Evolutionary conservation across 257 asterid genomes (phyloP).

Genomic region (Solanum corneliomulleri): DNA sequence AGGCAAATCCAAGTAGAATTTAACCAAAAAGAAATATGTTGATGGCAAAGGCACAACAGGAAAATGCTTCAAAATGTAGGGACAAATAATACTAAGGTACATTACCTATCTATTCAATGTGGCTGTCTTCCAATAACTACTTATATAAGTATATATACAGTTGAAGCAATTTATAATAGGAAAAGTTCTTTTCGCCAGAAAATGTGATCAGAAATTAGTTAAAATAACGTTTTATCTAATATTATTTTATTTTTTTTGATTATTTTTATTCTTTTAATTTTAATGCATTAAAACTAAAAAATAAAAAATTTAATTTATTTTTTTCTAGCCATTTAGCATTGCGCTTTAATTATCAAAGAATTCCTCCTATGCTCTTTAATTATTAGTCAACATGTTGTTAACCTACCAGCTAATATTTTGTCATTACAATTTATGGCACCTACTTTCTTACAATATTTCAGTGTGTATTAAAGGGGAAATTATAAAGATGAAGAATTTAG

Average conservation of each 20-base stretch:
- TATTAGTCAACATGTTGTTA: slow-evolving; percentile 12
- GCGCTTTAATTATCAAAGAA: background rate
- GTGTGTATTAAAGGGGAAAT: background rate
- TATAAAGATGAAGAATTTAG: background rate
- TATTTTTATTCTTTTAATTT: too few relatives aligned
- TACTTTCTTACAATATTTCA: background rate
- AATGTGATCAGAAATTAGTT: too few relatives aligned
- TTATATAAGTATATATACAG: background rate
- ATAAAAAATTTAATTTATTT: too few relatives aligned
- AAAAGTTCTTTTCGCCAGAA: too few relatives aligned
- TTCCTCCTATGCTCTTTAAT: background rate
- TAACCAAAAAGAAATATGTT: slow-evolving; percentile 1
- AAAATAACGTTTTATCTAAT: too few relatives aligned
- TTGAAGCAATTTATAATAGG: background rate
- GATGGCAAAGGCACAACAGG: background rate
- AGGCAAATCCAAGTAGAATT: slow-evolving; percentile 16
- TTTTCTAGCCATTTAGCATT: too few relatives aligned
- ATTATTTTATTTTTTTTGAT: too few relatives aligned
- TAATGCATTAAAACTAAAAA: too few relatives aligned
- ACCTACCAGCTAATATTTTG: slow-evolving; percentile 15
- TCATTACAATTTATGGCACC: slow-evolving; percentile 13
- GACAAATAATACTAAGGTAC: slow-evolving; percentile 8
- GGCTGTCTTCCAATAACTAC: slow-evolving; percentile 17
- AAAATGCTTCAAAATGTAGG: slow-evolving; percentile 23
- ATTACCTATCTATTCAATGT: background rate